Conservation (phyloP, 257 asterid species). For the Anisodus acutangulus region DNA sequence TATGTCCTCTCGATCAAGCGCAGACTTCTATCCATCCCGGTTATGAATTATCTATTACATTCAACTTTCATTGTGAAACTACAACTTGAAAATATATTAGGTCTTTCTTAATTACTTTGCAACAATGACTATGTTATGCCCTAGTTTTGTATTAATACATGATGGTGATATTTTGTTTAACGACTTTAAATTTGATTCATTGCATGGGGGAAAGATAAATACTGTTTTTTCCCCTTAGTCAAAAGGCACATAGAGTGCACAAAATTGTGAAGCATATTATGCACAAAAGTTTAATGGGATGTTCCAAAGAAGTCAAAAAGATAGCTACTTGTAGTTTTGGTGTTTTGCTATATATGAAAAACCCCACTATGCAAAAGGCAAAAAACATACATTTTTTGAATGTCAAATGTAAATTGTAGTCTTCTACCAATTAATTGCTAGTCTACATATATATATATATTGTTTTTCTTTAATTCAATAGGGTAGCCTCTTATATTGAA, state of each 20-base stretch:
- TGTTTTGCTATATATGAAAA: background rate
- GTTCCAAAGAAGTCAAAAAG: background rate
- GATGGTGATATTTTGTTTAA: background rate
- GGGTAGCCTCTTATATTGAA: constrained; percentile 14
- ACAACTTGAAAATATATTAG: background rate
- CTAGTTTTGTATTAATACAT: background rate
- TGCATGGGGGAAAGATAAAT: background rate
- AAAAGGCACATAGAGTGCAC: background rate
- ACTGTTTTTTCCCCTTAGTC: background rate
- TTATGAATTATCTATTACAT: background rate
- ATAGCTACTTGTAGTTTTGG: constrained; percentile 1
- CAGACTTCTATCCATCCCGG: background rate
- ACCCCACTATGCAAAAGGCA: background rate
- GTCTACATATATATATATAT: background rate
- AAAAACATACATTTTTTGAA: background rate
- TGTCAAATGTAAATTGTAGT: constrained; percentile 9
- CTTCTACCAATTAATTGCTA: constrained; percentile 14
- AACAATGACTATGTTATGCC: background rate
- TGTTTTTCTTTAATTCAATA: background rate
- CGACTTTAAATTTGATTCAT: background rate
- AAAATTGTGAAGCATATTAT: background rate
- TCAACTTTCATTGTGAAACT: background rate
- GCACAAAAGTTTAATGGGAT: background rate
- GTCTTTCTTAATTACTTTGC: constrained; percentile 7
- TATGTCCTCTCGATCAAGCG: background rate